These are phyloP conservation scores for Eucommia ulmoides DNA, from an alignment of 257 asterid species.

Conservation along the genomic window DNA sequence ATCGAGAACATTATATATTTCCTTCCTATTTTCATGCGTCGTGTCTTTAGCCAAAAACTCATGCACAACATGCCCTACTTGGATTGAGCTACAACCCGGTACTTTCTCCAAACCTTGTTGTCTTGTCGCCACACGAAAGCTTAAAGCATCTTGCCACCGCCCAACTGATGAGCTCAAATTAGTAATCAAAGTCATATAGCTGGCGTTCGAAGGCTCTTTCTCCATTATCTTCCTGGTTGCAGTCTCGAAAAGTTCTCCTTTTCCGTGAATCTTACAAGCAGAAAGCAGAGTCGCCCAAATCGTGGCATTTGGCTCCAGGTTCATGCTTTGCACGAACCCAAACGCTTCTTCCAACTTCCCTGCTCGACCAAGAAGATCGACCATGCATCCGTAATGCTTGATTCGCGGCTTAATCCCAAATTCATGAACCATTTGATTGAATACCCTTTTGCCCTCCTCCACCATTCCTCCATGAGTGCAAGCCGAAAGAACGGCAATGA, in stretches of 20 bases:
- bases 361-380: slow-evolving; percentile 40
- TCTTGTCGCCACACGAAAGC: slow-evolving; percentile 18
- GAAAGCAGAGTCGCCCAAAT: slow-evolving; percentile 45
- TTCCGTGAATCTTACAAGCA: slow-evolving; percentile 33
- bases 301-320: slow-evolving; percentile 33
- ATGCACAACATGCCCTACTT: slow-evolving; percentile 39
- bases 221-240: slow-evolving; percentile 24
- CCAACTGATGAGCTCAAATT: slow-evolving; percentile 30
- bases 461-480: slow-evolving; percentile 38
- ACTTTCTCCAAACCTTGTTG: slow-evolving; percentile 18
- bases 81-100: slow-evolving; percentile 47
- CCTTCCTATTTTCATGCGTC: slow-evolving; percentile 15
- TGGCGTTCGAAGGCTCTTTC: slow-evolving; percentile 31
- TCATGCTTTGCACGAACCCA: slow-evolving; percentile 27
- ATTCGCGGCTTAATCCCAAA: slow-evolving; percentile 30
- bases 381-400: slow-evolving; percentile 52
- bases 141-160: slow-evolving; percentile 25
- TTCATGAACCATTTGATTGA: slow-evolving; percentile 25
- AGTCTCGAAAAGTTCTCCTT: slow-evolving; percentile 19
- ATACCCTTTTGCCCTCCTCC: slow-evolving; percentile 28
- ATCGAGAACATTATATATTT: no score
- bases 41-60: slow-evolving; percentile 41
- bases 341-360: slow-evolving; percentile 37
- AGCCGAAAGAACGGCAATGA: slow-evolving; percentile 40
- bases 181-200: slow-evolving; percentile 28